A percentile compares a stretch with the other conserved stretches of the same genome.
Conservation (phyloP, 2,329 filamentous ascomycete genomes). For the Sporothrix mexicana region DNA sequence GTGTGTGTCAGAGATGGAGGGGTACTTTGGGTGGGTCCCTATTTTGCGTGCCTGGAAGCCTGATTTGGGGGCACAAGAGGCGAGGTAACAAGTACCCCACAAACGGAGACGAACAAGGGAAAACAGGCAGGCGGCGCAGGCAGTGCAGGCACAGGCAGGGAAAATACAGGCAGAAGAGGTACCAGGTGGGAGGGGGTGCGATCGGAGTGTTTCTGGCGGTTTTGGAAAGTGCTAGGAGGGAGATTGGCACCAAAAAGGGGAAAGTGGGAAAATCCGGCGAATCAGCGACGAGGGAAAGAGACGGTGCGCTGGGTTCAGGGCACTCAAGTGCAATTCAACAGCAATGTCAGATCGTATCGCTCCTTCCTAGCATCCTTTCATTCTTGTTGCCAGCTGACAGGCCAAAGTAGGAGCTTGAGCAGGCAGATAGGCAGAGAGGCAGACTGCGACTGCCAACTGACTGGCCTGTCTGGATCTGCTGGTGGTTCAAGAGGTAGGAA, state of each 20-base stretch:
- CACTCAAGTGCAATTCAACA: neutral
- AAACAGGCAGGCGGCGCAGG: conserved; percentile 28
- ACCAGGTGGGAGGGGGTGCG: conserved; percentile 1
- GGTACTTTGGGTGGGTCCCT: conserved; percentile 42
- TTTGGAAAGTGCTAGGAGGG: conserved; percentile 14
- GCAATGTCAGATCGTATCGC: neutral
- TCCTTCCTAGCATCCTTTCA: conserved; percentile 5
- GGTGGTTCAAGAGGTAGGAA: neutral
- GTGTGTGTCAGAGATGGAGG: conserved; percentile 34
- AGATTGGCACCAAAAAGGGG: conserved; percentile 27
- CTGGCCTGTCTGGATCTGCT: neutral
- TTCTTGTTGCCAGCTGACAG: conserved; percentile 23
- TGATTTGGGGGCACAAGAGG: conserved; percentile 43
- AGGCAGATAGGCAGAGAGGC: conserved; percentile 13
- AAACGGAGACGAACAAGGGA: conserved; percentile 33
- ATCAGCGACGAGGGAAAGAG: conserved; percentile 18
- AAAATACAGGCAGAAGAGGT: conserved; percentile 28
- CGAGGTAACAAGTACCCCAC: conserved; percentile 38
- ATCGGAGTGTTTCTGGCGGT: conserved; percentile 13
- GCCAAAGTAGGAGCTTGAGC: neutral
- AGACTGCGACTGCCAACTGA: conserved; percentile 18
- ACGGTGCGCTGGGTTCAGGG: neutral
- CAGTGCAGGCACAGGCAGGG: conserved; percentile 28
- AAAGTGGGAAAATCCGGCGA: neutral
- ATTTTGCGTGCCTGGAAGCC: conserved; percentile 41